Conservation (phyloP, 2,329 filamentous ascomycete species). For the Fusarium sp. region DNA sequence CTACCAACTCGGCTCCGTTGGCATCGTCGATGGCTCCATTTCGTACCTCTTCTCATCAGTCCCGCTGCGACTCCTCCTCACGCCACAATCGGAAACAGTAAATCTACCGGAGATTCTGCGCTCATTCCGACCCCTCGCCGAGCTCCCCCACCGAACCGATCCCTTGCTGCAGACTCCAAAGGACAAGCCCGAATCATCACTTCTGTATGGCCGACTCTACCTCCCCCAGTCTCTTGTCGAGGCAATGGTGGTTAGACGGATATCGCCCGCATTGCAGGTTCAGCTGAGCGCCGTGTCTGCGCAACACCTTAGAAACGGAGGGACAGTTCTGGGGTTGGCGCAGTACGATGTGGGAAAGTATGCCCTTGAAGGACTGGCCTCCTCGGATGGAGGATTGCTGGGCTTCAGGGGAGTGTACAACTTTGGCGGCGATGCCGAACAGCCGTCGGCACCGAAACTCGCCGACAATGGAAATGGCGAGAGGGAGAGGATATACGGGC, state of each 20-base stretch:
- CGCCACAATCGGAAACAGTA: constrained; percentile 77
- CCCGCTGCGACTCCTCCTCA: constrained; percentile 74
- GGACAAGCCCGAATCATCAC: constrained; percentile 60
- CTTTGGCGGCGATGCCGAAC: constrained; percentile 79
- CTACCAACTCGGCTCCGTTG: constrained; percentile 89
- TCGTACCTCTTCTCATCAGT: constrained; percentile 96
- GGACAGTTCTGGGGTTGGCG: constrained; percentile 77
- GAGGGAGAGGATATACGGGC: constrained; percentile 76
- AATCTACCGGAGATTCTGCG: constrained; percentile 82
- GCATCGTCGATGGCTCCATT: constrained; percentile 94
- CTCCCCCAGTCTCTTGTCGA: constrained; percentile 88
- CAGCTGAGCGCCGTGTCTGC: constrained; percentile 84
- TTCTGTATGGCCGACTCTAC: constrained; percentile 84
- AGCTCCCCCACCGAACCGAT: constrained; percentile 58
- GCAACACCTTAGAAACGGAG: constrained; percentile 77
- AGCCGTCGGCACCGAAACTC: constrained; percentile 30
- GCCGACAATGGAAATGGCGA: constrained; percentile 50
- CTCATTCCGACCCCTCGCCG: constrained; percentile 84
- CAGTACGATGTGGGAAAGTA: constrained; percentile 91
- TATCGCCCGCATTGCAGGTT: constrained; percentile 82
- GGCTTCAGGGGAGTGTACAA: constrained; percentile 94
- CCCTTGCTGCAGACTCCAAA: constrained; percentile 37
- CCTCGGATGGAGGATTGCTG: constrained; percentile 89
- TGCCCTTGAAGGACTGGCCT: constrained; percentile 89
- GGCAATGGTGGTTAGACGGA: constrained; percentile 82